Conservation (phyloP, 1,139 yeast genomes). For the Zygoascus meyerae region DNA sequence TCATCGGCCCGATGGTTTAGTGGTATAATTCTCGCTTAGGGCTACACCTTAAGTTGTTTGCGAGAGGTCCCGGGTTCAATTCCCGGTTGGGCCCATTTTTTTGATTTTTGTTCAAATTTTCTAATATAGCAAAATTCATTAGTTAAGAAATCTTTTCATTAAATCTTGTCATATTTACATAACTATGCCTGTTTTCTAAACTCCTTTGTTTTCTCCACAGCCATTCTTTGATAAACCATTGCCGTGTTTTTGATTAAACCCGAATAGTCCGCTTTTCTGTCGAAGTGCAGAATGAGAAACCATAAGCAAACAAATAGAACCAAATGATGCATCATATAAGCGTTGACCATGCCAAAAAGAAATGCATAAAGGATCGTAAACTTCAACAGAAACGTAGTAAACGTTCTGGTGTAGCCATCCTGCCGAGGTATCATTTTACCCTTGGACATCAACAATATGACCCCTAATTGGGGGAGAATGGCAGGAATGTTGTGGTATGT, state of each 20-base stretch:
- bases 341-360: conserved; percentile 31
- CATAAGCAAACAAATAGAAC: conserved; percentile 28
- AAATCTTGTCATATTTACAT: no score
- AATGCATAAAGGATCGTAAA: conserved; percentile 27
- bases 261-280: conserved; percentile 12
- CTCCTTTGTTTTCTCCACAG: background rate
- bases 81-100: conserved; percentile 31
- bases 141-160: no score
- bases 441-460: conserved; percentile 20
- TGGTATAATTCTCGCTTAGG: conserved; percentile 42
- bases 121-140: no score
- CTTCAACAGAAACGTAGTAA: conserved; percentile 20
- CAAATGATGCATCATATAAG: conserved; percentile 34
- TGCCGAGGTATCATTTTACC: conserved; percentile 21
- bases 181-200: conserved; percentile 1
- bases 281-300: conserved; percentile 22
- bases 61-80: conserved; percentile 35
- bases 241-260: no score
- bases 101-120: conserved; percentile 10
- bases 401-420: conserved; percentile 11
- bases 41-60: conserved; percentile 25
- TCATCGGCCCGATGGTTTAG: conserved; percentile 35
- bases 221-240: background rate
- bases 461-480: conserved; percentile 27
- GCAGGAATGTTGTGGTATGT: conserved; percentile 30